Evolutionary conservation across 164 flowering plant species (phyloP), one percentile per base, ranked within the genome.

Genomic region (Annona cherimola): DNA sequence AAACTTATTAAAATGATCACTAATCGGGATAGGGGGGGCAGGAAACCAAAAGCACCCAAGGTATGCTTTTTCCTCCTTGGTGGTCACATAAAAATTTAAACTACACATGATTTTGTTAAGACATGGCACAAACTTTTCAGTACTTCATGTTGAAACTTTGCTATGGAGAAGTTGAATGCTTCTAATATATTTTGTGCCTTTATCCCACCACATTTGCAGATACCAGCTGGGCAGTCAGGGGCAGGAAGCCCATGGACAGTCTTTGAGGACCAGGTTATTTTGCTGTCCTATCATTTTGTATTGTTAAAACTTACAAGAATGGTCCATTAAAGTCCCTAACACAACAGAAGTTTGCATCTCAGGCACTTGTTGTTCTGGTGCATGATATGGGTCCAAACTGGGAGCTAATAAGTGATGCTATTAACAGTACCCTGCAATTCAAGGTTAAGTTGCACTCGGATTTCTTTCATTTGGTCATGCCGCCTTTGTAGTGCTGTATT

Each of bases 301-400:
- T 18, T 46, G 54, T 35, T 11, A 42, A 18, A 63, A 16, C 6
- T 64, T 40, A 12, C 20, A 44, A 4, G 63, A 60, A 61, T 8
- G 20, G 2, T 11, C 9, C 18, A n/a, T 26, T 26, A 71, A 71
- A 26, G 16, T 44, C 43, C 12, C 26, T n/a, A 61, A 54, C 19
- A 62, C 50, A 7, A 60, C 74, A 12, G 14, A 18, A 46, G 74
- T 50, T 68, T 6, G 67, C 74, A 55, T 59, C 44, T 69, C 77
- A 96, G 99, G 98, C 98, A 63, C 98, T 96, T 82, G 89, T 96
- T 79, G 99, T 96, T 70, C 96, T 96, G 73, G 98, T 90, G 44
- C 99, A 93, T 85, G 98, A 96, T 76, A 84, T 96, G 94, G 99
- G 99, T 74, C 97, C 93, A 46, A 90, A 96, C 68, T 96, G 98